Percentiles rank a stretch among this genome's conserved stretches.
Evolutionary conservation across 257 asterid genomes (phyloP).

Genomic region (Solanum virginianum): DNA sequence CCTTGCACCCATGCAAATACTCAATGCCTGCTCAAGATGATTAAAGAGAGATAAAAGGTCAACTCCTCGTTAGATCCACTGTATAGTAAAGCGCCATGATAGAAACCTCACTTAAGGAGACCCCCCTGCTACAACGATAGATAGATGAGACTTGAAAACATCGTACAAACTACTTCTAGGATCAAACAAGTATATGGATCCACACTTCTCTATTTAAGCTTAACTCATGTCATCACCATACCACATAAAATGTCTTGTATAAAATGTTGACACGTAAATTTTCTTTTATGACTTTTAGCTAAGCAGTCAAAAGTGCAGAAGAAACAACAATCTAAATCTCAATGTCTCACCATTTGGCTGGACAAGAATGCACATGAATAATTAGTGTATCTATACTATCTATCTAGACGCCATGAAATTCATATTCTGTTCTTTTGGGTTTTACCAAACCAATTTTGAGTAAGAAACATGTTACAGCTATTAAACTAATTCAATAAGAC

Average conservation of each 20-base stretch:
- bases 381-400: not conserved
- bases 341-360: not conserved
- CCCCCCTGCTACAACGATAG: not conserved
- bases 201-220: too few relatives aligned
- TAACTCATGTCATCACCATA: too few relatives aligned
- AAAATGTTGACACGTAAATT: not conserved
- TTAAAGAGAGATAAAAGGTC: not conserved
- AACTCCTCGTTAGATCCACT: not conserved
- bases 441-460: not conserved
- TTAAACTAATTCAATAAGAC: not conserved
- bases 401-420: not conserved
- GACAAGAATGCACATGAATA: not conserved
- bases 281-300: not conserved
- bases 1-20: slow-evolving; percentile 50
- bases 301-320: not conserved
- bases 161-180: not conserved
- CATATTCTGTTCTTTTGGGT: not conserved
- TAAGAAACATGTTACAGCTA: not conserved
- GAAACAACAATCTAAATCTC: not conserved
- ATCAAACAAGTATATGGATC: not conserved
- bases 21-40: slow-evolving; percentile 43
- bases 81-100: not conserved
- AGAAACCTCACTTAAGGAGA: not conserved
- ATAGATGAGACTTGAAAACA: not conserved
- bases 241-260: not conserved